Evolutionary conservation across 2,329 filamentous ascomycete genomes (phyloP), one percentile per base, ranked within the genome.

Genomic region (Aspergillus quadricinctus): DNA sequence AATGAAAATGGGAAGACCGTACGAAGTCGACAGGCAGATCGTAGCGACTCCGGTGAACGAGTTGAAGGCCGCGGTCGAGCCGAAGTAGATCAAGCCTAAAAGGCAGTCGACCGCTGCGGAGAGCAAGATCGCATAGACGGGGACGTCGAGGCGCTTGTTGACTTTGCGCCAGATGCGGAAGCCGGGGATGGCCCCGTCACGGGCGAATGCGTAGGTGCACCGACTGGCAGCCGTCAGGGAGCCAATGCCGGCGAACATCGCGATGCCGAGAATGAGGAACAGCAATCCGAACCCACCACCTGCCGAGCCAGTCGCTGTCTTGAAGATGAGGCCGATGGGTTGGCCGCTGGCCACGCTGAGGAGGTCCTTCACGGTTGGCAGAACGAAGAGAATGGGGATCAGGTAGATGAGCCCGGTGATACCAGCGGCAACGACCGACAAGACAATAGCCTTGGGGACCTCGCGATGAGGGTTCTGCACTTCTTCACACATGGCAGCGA

Each of bases 21-120:
- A 92, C 0, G 87, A 90, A 3, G 86, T 85, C 0, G 85, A 88
- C 0, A 92, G 81, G 61, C 88, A 91, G 68, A 92, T 91, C 4
- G 88, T 92, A 1, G 88, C 89, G 1, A 91, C 88, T 28, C 88
- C 88, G 0, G 88, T 92, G 72, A 92, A 92, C 9, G 85, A 87
- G 77, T 88, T 88, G 77, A 92, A 92, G 0, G 89, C 89, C 0
- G 88, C 87, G 0, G 83, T 82, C 1, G 86, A 89, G 9, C 89
- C 89, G 61, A 92, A 90, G 75, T 90, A 92, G 71, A 92, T 91
- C 61, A 89, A 80, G 0, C 88, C 89, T 0, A 92, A 80, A 10
- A 92, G 75, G 62, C 84, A 88, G 70, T 89, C 85, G 46, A 92
- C 83, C 0, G 79, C 67, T 0, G 88, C 86, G 0, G 88, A 90